Evolutionary conservation across 2,329 filamentous ascomycete species (phyloP), one percentile per base, ranked within the genome.

Genomic region (Alternaria triticina): DNA sequence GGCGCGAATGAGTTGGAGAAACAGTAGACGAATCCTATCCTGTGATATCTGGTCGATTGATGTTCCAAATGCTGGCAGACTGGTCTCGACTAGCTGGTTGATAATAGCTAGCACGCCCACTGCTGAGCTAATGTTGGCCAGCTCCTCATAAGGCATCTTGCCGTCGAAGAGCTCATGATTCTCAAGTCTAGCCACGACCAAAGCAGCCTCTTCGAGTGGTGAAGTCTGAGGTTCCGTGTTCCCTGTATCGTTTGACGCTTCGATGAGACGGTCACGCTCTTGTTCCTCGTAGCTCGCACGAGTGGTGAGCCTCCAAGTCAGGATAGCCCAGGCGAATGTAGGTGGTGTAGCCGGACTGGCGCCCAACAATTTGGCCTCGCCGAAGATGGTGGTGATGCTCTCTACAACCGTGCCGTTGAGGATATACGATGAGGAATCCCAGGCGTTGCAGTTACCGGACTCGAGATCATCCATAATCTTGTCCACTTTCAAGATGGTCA

Each of bases 321-420:
- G 87, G 51, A 95, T 83, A 5, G 90, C 89, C 94, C 94, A 98
- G 4, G 91, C 88, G 69, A 96, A 91, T 20, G 93, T 86, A 17
- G 92, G 88, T 2, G 93, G 92, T 59, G 88, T 89, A 20, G 91
- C 91, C 36, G 88, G 87, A 40, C 84, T 82, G n/a, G 87, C 83
- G 15, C 86, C 86, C 20, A 76, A 47, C 17, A 81, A 75, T 27
- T 84, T 84, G 8, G 89, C 87, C 59, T 84, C 82, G 23, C 90
- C 80, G 33, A 97, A 84, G n/a, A 90, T 86, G 56, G 87, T 86
- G 70, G 95, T 93, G 13, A 97, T 86, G 57, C 89, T 86, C 52
- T 88, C 86, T n/a, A 97, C 84, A 20, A 91, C 87, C 7, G 88
- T 86, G 3, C 89, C 86, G 54, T 91, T 90, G 17, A 90, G 84